These are phyloP conservation scores for Pichia rugopelliculosa DNA, from an alignment of 805 yeast species.

Conservation along the genomic window DNA sequence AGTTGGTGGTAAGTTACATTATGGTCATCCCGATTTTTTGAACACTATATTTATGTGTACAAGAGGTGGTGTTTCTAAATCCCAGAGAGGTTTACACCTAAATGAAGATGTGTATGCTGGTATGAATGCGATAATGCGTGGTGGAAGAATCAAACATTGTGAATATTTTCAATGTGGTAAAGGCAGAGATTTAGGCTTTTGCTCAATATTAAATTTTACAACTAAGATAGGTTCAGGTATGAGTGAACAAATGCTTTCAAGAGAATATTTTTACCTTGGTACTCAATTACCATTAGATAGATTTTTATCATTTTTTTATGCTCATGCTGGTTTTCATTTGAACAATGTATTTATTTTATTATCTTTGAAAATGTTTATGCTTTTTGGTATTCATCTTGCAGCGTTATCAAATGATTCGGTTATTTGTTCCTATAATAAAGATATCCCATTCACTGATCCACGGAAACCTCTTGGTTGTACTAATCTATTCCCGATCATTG, in stretches of 20 bases:
- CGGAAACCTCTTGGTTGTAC: constrained; percentile 64
- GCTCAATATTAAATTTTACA: constrained; percentile 73
- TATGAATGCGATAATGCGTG: constrained; percentile 69
- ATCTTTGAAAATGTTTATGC: constrained; percentile 56
- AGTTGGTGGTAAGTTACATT: constrained; percentile 76
- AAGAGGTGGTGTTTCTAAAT: constrained; percentile 81
- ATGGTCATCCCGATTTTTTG: constrained; percentile 82
- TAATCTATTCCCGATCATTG: constrained; percentile 60
- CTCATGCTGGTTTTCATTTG: constrained; percentile 81
- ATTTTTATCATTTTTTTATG: constrained; percentile 73
- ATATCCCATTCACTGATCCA: constrained; percentile 53
- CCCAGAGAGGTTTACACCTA: constrained; percentile 74
- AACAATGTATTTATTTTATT: constrained; percentile 68
- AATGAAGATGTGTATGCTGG: constrained; percentile 87
- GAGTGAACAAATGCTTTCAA: constrained; percentile 81
- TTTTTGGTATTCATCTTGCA: constrained; percentile 54
- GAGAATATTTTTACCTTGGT: constrained; percentile 75
- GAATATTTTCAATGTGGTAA: constrained; percentile 83
- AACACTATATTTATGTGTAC: constrained; percentile 73
- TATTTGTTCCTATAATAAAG: constrained; percentile 52
- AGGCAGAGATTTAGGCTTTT: constrained; percentile 80
- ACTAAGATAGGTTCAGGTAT: constrained; percentile 85
- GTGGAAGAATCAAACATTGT: constrained; percentile 79
- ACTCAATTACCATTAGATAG: constrained; percentile 72
- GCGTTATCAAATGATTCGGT: constrained; percentile 55